Evolutionary conservation across 495 filamentous ascomycete species (phyloP), one percentile per base, ranked within the genome.

Genomic region (Penicillium simplicissimum): DNA sequence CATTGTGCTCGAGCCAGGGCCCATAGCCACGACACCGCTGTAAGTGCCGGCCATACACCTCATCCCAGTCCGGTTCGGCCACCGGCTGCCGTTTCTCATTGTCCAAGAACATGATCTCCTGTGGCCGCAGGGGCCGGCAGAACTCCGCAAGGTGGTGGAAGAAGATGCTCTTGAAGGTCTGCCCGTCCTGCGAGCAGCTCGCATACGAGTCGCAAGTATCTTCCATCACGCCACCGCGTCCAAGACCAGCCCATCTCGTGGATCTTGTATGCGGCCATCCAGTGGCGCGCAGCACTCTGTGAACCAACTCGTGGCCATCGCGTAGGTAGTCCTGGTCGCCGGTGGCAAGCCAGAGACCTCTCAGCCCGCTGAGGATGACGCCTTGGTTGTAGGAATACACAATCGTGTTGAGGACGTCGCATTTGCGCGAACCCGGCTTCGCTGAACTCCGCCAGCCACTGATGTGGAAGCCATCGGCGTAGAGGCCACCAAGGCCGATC

Each of bases 321-420:
- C 78, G 70, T 3, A 98, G 82, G 70, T 93, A 97, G 2, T 69
- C 70, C 11, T 76, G 65, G 0, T 84, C 79, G 14, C 87, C 87
- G 0, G 92, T 97, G 25, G 79, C 83, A 28, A 86, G 81, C 83
- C 87, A 96, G 1, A 98, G 83, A 1, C 90, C 90, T 33, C 90
- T 85, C 55, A 93, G 80, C 11, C 91, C 94, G 31, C 89, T 90
- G 19, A 98, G 86, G n/a, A 98, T 62, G 14, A 97, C 92, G 25
- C 94, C 94, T 74, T 98, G 94, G 76, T 98, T 98, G 77, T 98
- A 98, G 0, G 93, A 93, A 74, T 95, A 96, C 7, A 96, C 87
- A 87, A 93, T 93, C 54, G 93, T 85, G 72, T 96, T 89, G 14
- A 93, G 83, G 15, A 81, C 71, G 68, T 97, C 91, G 71, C 92